A percentile compares a stretch with the other conserved stretches of the same genome.
These are phyloP conservation scores for Alternaria tenuissima DNA, from an alignment of 2,329 filamentous ascomycete genomes.

Conservation along the genomic window DNA sequence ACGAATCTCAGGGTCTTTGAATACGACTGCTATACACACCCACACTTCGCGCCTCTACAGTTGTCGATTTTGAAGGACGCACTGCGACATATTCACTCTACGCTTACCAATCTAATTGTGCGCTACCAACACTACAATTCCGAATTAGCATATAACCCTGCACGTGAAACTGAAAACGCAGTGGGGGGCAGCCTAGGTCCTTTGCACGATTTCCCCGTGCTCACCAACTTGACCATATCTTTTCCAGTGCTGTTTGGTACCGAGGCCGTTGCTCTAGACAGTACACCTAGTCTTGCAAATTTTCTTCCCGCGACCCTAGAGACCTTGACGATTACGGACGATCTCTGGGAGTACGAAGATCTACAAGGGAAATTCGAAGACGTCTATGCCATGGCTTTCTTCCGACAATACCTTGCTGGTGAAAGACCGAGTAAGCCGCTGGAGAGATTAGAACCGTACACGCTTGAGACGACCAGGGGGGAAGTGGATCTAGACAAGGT, in stretches of 20 bases:
- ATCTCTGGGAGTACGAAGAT: too few relatives aligned
- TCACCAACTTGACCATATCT: not conserved
- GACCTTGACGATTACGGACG: too few relatives aligned
- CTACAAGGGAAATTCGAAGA: not conserved
- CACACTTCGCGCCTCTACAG: not conserved
- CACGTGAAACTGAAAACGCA: not conserved
- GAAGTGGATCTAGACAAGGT: too few relatives aligned
- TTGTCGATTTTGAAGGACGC: not conserved
- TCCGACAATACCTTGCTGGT: not conserved
- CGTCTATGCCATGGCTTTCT: not conserved
- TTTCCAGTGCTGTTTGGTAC: not conserved
- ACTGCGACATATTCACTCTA: too few relatives aligned
- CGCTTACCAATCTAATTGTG: too few relatives aligned
- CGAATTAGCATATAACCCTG: not conserved
- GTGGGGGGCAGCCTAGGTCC: not conserved
- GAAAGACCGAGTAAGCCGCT: not conserved
- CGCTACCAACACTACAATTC: too few relatives aligned
- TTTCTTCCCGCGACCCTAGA: too few relatives aligned
- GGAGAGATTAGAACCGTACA: too few relatives aligned
- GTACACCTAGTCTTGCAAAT: not conserved
- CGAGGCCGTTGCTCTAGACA: not conserved
- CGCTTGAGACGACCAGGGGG: too few relatives aligned
- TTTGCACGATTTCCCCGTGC: not conserved
- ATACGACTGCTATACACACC: conserved; percentile 2
- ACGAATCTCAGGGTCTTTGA: conserved; percentile 4